Evolutionary conservation across 192 early-diverging fungal genomes (phyloP), one percentile per base, ranked within the genome.

Genomic region (Podila clonocystis): DNA sequence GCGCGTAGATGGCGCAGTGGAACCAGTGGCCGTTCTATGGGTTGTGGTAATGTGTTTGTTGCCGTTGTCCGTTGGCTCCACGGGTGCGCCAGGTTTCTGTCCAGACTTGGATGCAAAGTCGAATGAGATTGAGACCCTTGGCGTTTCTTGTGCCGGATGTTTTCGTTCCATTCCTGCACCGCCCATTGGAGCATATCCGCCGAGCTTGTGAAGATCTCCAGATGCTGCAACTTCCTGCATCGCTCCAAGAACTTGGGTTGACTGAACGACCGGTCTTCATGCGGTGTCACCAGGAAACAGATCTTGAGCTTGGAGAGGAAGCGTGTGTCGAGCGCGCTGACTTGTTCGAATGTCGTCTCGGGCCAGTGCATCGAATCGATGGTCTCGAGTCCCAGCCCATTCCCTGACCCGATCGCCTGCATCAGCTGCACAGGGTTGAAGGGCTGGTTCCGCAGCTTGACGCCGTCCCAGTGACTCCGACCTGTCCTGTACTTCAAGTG

Each of bases 181-280:
- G 75, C 75, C 75, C 75, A 78, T 9, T 3, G 17, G 62, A 78
- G 70, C 68, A 78, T 70, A 6, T 67, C 75, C 8, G 41, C 65
- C 6, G 68, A 70, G 28, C 62, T 71, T 19, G 68, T 70, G 49
- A 71, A 78, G 3, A 65, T 19, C 12, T 70, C 68, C 19, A 78
- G 36, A 36, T 52, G 30, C 12, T 41, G 41, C 30, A 78, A 52
- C 24, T 63, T 30, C 24, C 75, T 68, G 49, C 75, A 78, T 19
- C 75, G 62, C 31, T 26, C 41, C 17, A 78, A 34, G 50, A 78
- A 78, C n/a, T 62, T 63, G 7, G 68, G 75, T 26, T 50, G 75
- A 48, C 75, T 71, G 55, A 71, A 78, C 29, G 68, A 22, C 19
- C 17, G 3, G 34, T 67, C 68, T 19, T 55, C 57, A 5, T 62